phyloP scores from a whole-genome alignment of 306 rosid genomes.

The Acacia crassicarpa region DNA sequence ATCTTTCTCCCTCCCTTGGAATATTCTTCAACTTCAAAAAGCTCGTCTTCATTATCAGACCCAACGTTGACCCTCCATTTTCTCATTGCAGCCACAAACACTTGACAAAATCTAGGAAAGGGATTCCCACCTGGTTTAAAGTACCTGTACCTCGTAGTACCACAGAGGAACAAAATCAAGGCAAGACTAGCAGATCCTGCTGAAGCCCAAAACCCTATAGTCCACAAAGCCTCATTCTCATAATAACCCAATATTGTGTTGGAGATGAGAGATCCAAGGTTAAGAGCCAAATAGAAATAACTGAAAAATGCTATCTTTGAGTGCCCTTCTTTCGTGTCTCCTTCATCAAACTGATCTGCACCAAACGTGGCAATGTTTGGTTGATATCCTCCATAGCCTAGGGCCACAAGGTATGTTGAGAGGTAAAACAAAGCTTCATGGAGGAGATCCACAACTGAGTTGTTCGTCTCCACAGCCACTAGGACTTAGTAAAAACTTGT shows the following conservation, averaged over 20 bases:
- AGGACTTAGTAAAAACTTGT: conserved; percentile 60
- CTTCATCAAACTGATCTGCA: conserved; percentile 86
- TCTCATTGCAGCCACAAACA: conserved; percentile 56
- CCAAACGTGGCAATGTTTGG: conserved; percentile 87
- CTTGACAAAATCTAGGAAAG: conserved; percentile 64
- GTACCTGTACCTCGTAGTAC: conserved; percentile 67
- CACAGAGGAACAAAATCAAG: conserved; percentile 68
- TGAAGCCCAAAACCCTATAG: conserved; percentile 82
- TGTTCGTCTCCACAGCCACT: conserved; percentile 65
- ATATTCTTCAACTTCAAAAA: conserved; percentile 45
- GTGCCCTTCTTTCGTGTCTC: conserved; percentile 54
- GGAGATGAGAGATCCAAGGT: conserved; percentile 79
- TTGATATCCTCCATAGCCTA: conserved; percentile 87
- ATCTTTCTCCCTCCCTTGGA: conserved; percentile 50
- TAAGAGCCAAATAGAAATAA: conserved; percentile 80
- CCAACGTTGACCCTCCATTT: conserved; percentile 59
- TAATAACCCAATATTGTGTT: conserved; percentile 76
- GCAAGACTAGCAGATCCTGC: conserved; percentile 65
- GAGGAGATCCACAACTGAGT: conserved; percentile 41
- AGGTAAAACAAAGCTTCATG: conserved; percentile 49
- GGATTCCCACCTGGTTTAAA: conserved; percentile 73
- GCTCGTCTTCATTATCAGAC: conserved; percentile 30
- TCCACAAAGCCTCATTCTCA: conserved; percentile 76
- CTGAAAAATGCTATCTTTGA: conserved; percentile 76
- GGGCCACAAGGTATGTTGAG: conserved; percentile 65